Evolutionary conservation across 2,329 filamentous ascomycete species (phyloP).

Genomic region (Exophiala oligosperma): DNA sequence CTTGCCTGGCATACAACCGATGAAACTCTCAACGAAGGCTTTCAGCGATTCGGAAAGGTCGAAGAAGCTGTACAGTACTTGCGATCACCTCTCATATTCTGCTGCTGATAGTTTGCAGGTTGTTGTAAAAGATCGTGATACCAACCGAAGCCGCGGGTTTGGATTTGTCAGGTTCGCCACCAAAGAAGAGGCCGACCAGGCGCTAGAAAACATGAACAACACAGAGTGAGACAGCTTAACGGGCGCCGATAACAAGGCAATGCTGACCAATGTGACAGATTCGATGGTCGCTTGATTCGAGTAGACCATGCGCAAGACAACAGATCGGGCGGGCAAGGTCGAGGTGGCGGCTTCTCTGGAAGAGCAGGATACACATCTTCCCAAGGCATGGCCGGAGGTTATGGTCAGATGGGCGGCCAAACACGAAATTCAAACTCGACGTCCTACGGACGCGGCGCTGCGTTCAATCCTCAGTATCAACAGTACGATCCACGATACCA

Average conservation of each 20-base stretch:
- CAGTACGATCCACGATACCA: constrained; percentile 22
- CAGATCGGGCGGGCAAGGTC: constrained; percentile 58
- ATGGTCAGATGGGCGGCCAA: constrained; percentile 25
- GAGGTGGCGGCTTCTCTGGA: constrained; percentile 44
- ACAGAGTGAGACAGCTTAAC: constrained; percentile 64
- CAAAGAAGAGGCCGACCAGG: constrained; percentile 43
- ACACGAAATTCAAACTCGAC: constrained; percentile 27
- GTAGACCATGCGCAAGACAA: constrained; percentile 94
- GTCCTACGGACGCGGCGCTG: constrained; percentile 32
- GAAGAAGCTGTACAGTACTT: constrained; percentile 77
- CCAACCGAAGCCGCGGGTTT: constrained; percentile 93
- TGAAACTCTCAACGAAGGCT: constrained; percentile 79
- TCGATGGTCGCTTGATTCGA: constrained; percentile 90
- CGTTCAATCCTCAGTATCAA: constrained; percentile 18
- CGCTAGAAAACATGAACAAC: constrained; percentile 47
- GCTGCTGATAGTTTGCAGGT: constrained; percentile 59
- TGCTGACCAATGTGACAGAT: constrained; percentile 54
- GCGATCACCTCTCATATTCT: constrained; percentile 14
- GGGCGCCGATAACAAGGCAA: constrained; percentile 3
- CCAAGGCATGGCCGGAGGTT: constrained; percentile 38
- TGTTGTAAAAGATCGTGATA: constrained; percentile 96
- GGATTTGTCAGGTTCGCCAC: constrained; percentile 86
- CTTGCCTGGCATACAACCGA: constrained; percentile 99
- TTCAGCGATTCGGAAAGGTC: constrained; percentile 85
- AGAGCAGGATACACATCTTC: constrained; percentile 47